phyloP scores from a whole-genome alignment of 208 protist species.

The Porcisia hertigi region DNA sequence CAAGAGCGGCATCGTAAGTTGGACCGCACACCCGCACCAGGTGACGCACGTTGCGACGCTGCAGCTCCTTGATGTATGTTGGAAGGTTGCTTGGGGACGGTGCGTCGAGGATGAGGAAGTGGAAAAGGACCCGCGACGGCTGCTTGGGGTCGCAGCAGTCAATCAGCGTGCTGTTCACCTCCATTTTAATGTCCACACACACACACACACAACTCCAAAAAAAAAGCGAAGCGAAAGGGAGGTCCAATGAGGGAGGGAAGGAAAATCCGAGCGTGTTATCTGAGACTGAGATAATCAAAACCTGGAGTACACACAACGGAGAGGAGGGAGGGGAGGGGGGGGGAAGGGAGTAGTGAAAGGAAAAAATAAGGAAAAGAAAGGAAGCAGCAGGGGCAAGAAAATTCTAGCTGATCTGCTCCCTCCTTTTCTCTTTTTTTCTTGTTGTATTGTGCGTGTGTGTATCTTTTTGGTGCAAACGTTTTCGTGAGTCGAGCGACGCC shows the following conservation, averaged over 20 bases:
- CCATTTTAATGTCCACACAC: not conserved
- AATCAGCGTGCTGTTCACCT: conserved; percentile 71
- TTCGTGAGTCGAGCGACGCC: not conserved
- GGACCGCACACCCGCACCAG: conserved; percentile 88
- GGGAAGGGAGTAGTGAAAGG: not conserved
- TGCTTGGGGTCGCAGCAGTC: conserved; percentile 70
- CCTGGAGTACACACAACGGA: not conserved
- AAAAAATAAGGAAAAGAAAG: no score
- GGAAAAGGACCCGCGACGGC: conserved; percentile 42
- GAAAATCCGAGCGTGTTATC: not conserved
- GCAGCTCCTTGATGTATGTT: conserved; percentile 89
- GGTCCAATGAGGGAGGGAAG: not conserved
- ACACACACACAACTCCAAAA: not conserved
- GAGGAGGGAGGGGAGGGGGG: no score
- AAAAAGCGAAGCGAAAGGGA: conserved; percentile 4
- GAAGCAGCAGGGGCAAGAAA: no score
- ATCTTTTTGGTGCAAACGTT: not conserved
- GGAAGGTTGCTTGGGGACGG: conserved; percentile 87
- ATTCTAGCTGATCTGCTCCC: no score
- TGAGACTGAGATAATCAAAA: no score
- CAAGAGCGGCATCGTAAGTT: conserved; percentile 72
- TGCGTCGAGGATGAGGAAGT: conserved; percentile 89
- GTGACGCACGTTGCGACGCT: conserved; percentile 75
- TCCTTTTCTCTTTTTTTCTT: no score
- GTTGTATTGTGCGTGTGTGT: not conserved